phyloP scores from a whole-genome alignment of 2,329 filamentous ascomycete species.

The Cladophialophora carrionii region DNA sequence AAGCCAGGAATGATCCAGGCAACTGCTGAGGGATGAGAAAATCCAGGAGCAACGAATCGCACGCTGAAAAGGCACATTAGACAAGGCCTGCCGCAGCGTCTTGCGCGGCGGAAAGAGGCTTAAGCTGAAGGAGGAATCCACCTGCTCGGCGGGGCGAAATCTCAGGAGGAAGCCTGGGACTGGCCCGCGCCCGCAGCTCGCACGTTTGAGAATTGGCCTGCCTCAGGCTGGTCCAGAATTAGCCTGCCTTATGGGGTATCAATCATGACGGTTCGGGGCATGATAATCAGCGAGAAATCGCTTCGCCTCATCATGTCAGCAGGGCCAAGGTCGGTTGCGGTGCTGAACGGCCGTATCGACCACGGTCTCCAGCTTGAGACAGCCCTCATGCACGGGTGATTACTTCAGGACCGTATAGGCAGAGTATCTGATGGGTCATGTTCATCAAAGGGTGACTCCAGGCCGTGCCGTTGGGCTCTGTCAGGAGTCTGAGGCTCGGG shows the following conservation, averaged over 20 bases:
- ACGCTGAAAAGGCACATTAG: neutral
- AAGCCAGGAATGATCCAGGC: neutral
- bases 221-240: slow-evolving; percentile 2
- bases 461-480: no score
- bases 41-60: slow-evolving; percentile 2
- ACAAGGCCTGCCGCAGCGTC: neutral
- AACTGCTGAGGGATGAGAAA: neutral
- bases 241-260: neutral
- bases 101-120: neutral
- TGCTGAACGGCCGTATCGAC: neutral
- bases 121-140: neutral
- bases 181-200: neutral
- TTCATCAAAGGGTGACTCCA: neutral
- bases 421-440: neutral
- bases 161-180: neutral
- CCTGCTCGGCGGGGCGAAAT: neutral
- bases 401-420: neutral
- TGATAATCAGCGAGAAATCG: slow-evolving; percentile 6
- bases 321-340: neutral
- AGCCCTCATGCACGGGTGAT: neutral
- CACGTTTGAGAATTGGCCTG: neutral
- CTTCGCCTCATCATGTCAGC: slow-evolving; percentile 12
- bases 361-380: neutral
- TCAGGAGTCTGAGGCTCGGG: neutral
- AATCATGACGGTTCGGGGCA: slow-evolving; percentile 9